These are phyloP conservation scores for Urochloa ruziziensis DNA, from an alignment of 176 grass and related monocot genomes.

Conservation along the genomic window DNA sequence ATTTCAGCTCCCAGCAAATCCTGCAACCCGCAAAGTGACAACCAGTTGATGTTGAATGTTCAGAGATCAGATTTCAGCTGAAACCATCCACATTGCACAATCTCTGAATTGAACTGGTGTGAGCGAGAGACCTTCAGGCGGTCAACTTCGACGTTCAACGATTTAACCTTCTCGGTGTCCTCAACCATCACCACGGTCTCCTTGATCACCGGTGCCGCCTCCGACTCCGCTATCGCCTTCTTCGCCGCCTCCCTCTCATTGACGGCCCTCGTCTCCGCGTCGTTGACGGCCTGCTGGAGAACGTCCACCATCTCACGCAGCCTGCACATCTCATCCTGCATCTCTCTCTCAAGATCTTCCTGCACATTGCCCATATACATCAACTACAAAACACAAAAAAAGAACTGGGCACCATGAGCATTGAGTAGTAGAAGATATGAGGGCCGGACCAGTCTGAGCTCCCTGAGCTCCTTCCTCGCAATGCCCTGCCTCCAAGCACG, in stretches of 20 bases:
- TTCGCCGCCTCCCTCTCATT: slow-evolving; percentile 40
- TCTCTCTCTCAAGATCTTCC: slow-evolving; percentile 36
- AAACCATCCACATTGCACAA: slow-evolving; percentile 11
- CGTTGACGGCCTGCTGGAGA: slow-evolving; percentile 53
- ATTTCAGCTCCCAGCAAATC: slow-evolving; percentile 50
- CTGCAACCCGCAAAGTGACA: slow-evolving; percentile 23
- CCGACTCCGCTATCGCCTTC: slow-evolving; percentile 38
- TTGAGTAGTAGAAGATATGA: not conserved
- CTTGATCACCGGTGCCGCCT: slow-evolving; percentile 40
- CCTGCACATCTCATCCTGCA: slow-evolving; percentile 38
- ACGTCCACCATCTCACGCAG: slow-evolving; percentile 54
- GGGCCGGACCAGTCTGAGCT: slow-evolving; percentile 45
- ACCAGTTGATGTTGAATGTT: not conserved
- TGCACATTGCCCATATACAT: slow-evolving; percentile 22
- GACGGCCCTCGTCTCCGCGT: slow-evolving; percentile 31
- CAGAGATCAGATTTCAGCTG: not conserved
- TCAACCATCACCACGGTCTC: slow-evolving; percentile 43
- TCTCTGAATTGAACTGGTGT: not conserved
- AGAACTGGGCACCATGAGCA: not conserved
- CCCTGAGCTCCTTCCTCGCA: slow-evolving; percentile 46
- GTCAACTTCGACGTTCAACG: slow-evolving; percentile 26
- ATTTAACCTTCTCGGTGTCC: slow-evolving; percentile 39
- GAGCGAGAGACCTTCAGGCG: slow-evolving; percentile 46
- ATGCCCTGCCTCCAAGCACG: slow-evolving; percentile 43
- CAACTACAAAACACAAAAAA: not conserved